Percentiles rank a stretch among this genome's conserved stretches.
phyloP scores from a whole-genome alignment of 495 filamentous ascomycete genomes.

The Tirmania nivea region DNA sequence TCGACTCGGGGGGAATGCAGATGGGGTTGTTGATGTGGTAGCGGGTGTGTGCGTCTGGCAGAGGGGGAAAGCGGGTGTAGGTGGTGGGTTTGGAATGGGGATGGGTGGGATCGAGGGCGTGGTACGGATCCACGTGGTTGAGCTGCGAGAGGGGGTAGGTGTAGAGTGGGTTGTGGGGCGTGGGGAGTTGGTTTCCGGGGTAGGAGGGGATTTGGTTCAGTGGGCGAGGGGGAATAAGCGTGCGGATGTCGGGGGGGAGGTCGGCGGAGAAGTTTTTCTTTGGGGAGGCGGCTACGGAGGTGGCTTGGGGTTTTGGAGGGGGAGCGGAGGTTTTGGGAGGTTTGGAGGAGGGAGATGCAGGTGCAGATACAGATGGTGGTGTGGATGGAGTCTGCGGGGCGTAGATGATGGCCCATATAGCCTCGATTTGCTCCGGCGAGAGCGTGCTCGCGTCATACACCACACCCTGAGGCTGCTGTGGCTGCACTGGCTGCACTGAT shows the following conservation, averaged over 20 bases:
- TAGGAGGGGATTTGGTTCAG: not conserved
- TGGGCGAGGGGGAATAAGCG: not conserved
- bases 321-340: not conserved
- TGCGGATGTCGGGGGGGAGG: not conserved
- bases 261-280: not conserved
- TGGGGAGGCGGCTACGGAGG: no score
- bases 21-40: not conserved
- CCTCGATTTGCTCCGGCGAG: not conserved
- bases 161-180: not conserved
- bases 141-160: not conserved
- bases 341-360: not conserved
- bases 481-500: no score
- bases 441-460: not conserved
- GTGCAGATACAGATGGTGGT: not conserved
- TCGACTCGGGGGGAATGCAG: not conserved
- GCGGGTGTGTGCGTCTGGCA: not conserved
- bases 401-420: not conserved
- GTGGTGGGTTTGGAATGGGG: not conserved
- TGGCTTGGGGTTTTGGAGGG: not conserved
- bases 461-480: not conserved
- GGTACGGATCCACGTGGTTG: not conserved
- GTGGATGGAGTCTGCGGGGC: not conserved
- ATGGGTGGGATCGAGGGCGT: not conserved
- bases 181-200: not conserved
- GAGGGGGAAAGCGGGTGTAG: not conserved